Evolutionary conservation across 2,329 filamentous ascomycete species (phyloP), one percentile per base, ranked within the genome.

Genomic region (Xylariaceae sp.): DNA sequence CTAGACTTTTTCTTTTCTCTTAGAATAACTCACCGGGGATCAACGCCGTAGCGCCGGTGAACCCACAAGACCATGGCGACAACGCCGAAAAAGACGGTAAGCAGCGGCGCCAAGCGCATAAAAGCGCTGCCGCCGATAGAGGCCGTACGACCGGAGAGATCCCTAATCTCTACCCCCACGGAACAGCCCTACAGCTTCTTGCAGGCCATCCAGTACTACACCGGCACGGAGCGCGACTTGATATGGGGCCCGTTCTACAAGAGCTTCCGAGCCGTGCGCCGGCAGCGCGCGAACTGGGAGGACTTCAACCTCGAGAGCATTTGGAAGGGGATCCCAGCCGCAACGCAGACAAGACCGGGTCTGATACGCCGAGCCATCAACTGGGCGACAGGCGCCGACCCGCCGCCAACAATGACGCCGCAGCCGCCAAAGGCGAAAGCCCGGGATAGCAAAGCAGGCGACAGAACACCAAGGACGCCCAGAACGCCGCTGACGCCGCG

Each of bases 211-310:
- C 34, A 18, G 22, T 48, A 52, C 16, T 39, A 40, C 26, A 41
- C 42, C 30, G 58, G 55, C 18, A 32, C 12, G 15, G 55, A 60
- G 10, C 26, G 9, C 8, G 53, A 60, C 12, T 40, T 60, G 48
- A 53, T 60, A 52, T 60, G 58, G 58, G 58, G 58, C 8, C 58
- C 58, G 3, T 60, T 51, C 40, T 60, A 56, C 40, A 32, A 49
- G n/a, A 40, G 53, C 22, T 48, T 56, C 48, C 53, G 58, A 22
- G 45, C 44, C 29, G 41, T 22, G 13, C 50, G 48, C n/a, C 37
- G 26, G 10, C 42, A 47, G 22, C 54, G 22, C 9, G 12, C 12
- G 8, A 22, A 39, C 15, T 58, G 53, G 53, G 5, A 2, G 21
- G 48, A 45, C 21, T 58, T 52, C 18, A 50, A 12, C 19, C 19